Percentiles rank a stretch among this genome's conserved stretches.
These are phyloP conservation scores for Phytophthora lateralis DNA, from an alignment of 352 stramenopile genomes.

Conservation along the genomic window DNA sequence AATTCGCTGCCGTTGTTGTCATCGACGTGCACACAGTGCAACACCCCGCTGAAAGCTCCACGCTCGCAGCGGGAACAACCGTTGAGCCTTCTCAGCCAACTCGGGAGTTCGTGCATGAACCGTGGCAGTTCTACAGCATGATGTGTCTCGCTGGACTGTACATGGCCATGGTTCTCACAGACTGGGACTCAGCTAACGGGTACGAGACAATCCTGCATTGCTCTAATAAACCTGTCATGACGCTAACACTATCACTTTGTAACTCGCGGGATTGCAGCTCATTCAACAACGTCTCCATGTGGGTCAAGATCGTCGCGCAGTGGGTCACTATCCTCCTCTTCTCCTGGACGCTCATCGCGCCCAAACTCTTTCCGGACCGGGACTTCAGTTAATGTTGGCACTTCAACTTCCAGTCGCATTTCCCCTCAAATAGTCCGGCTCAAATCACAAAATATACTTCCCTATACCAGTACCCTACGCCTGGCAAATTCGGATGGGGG, in stretches of 20 bases:
- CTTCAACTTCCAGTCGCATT: constrained; percentile 18
- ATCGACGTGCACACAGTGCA: constrained; percentile 57
- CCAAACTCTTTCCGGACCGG: constrained; percentile 93
- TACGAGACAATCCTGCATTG: constrained; percentile 25
- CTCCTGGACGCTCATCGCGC: constrained; percentile 94
- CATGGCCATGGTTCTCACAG: constrained; percentile 95
- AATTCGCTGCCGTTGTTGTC: constrained; percentile 37
- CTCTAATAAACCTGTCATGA: neutral
- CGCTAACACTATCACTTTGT: neutral
- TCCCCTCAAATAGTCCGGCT: constrained; percentile 8
- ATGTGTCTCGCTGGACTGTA: constrained; percentile 92
- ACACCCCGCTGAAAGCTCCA: constrained; percentile 2
- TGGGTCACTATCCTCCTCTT: constrained; percentile 95
- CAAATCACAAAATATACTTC: constrained; percentile 3
- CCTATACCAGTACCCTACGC: neutral
- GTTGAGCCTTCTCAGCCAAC: constrained; percentile 48
- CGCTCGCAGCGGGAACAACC: constrained; percentile 33
- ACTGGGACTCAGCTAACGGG: constrained; percentile 90
- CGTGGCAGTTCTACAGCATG: constrained; percentile 95
- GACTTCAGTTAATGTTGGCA: constrained; percentile 74
- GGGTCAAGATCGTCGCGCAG: constrained; percentile 94
- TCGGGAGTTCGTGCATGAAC: constrained; percentile 58
- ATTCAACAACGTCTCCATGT: constrained; percentile 91
- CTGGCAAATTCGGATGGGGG: constrained; percentile 22
- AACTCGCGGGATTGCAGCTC: constrained; percentile 13